phyloP scores from a whole-genome alignment of 2,329 filamentous ascomycete genomes.

The Magnaporthiopsis incrustans region DNA sequence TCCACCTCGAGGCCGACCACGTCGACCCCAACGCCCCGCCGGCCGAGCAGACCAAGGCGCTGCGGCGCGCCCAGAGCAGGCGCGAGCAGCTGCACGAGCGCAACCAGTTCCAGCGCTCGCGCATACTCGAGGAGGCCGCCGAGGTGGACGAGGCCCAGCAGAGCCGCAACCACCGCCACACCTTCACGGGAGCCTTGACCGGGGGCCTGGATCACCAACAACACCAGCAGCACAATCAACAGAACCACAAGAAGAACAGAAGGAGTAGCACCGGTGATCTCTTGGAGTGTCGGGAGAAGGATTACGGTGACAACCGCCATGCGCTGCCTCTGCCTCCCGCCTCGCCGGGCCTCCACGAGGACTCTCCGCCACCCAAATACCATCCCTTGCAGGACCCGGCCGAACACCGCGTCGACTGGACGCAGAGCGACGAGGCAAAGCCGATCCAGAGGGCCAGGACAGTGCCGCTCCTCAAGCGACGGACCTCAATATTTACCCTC shows the following conservation, averaged over 20 bases:
- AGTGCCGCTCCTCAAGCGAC: conserved; percentile 16
- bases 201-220: conserved; percentile 8
- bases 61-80: conserved; percentile 30
- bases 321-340: not conserved
- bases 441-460: conserved; percentile 7
- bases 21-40: conserved; percentile 22
- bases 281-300: conserved; percentile 8
- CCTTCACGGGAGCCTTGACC: conserved; percentile 19
- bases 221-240: conserved; percentile 3
- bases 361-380: conserved; percentile 1
- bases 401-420: conserved; percentile 47
- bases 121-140: conserved; percentile 27
- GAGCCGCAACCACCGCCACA: conserved; percentile 20
- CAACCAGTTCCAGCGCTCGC: conserved; percentile 35
- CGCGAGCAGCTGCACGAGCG: conserved; percentile 30
- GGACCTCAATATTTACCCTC: conserved; percentile 41
- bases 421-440: conserved; percentile 43
- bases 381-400: conserved; percentile 13
- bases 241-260: conserved; percentile 15
- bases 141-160: conserved; percentile 23
- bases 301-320: conserved; percentile 5
- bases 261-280: conserved; percentile 31
- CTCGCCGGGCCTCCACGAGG: not conserved
- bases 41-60: conserved; percentile 25
- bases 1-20: conserved; percentile 27